Evolutionary conservation across 257 asterid species (phyloP).

Genomic region (Eucommia ulmoides): DNA sequence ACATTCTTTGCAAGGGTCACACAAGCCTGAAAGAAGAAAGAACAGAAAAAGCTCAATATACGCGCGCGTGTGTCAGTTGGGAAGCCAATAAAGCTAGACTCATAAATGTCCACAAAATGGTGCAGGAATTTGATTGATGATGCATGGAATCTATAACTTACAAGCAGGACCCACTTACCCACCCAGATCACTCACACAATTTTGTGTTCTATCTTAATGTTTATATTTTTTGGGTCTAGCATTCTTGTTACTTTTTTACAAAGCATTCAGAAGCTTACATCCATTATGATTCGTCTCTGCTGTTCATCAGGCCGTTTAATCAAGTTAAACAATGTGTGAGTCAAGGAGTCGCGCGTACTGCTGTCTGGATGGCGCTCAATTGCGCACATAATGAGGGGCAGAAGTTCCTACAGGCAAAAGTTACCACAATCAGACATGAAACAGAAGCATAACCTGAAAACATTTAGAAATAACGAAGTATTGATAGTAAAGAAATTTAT

Average conservation of each 20-base stretch:
- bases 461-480: not conserved
- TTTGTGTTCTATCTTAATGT: too few relatives aligned
- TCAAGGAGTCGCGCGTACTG: constrained; percentile 82
- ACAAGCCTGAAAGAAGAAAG: constrained; percentile 60
- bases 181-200: too few relatives aligned
- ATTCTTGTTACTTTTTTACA: too few relatives aligned
- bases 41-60: constrained; percentile 16
- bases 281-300: constrained; percentile 94
- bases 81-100: too few relatives aligned
- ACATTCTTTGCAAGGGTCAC: constrained; percentile 90
- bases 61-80: too few relatives aligned
- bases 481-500: constrained; percentile 4
- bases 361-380: constrained; percentile 96
- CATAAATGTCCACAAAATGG: too few relatives aligned
- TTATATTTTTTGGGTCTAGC: too few relatives aligned
- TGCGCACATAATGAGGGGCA: constrained; percentile 97
- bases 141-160: too few relatives aligned
- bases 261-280: constrained; percentile 45
- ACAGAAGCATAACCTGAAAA: constrained; percentile 1
- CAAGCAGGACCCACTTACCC: too few relatives aligned
- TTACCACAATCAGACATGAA: constrained; percentile 11
- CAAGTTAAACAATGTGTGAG: constrained; percentile 94
- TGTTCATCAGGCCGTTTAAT: constrained; percentile 99
- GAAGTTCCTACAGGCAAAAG: constrained; percentile 62
- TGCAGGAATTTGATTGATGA: too few relatives aligned